phyloP scores from a whole-genome alignment of 345 rosid species.

The Hypericum perforatum region DNA sequence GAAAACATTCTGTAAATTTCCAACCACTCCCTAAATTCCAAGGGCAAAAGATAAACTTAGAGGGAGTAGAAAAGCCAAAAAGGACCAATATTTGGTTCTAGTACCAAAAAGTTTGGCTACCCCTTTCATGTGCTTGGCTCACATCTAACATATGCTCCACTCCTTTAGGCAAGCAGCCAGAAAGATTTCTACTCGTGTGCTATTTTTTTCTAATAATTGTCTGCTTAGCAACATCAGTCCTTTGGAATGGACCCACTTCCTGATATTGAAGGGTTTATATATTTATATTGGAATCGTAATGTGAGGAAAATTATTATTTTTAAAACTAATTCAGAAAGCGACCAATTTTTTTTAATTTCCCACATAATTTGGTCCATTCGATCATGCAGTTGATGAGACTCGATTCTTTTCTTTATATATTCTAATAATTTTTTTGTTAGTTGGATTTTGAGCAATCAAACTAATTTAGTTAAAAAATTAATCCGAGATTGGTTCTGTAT shows the following conservation, averaged over 20 bases:
- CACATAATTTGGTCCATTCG: too few relatives aligned
- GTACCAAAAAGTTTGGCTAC: conserved; percentile 16
- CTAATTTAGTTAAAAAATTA: too few relatives aligned
- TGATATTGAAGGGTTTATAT: neutral
- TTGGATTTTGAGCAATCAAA: too few relatives aligned
- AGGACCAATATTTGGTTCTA: conserved; percentile 9
- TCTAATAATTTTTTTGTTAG: too few relatives aligned
- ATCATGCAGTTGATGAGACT: too few relatives aligned
- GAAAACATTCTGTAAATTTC: too few relatives aligned
- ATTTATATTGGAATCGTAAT: neutral
- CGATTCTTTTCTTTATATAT: too few relatives aligned
- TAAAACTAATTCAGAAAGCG: too few relatives aligned
- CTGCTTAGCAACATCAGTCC: neutral
- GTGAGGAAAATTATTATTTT: neutral
- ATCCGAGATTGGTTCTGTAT: too few relatives aligned
- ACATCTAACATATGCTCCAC: conserved; percentile 13
- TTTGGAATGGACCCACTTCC: conserved; percentile 7
- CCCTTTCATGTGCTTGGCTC: conserved; percentile 20
- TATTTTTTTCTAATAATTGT: neutral
- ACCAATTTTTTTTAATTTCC: too few relatives aligned
- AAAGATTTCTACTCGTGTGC: neutral
- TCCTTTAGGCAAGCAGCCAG: conserved; percentile 11
- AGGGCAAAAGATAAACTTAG: neutral
- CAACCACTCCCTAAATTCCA: neutral
- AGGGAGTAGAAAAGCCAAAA: conserved; percentile 13